A percentile compares a stretch with the other conserved stretches of the same genome.
Evolutionary conservation across 352 stramenopile genomes (phyloP).

Genomic region (Phytopythium helicoides): DNA sequence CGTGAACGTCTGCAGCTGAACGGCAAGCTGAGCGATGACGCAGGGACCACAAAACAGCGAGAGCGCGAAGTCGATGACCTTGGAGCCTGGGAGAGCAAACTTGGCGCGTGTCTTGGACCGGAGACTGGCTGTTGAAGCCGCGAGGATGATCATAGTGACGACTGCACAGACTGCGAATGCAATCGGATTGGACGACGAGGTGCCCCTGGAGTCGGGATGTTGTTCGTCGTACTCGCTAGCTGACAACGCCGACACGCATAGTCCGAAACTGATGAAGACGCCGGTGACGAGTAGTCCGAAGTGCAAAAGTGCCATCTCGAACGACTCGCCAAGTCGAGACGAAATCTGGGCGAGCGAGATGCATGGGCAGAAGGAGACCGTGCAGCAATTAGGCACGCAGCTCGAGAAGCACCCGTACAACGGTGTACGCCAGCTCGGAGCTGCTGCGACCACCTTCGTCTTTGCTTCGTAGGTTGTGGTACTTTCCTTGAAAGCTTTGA

Average conservation of each 20-base stretch:
- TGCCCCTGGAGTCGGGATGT: neutral
- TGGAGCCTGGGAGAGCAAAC: conserved; percentile 38
- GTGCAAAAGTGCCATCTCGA: conserved; percentile 18
- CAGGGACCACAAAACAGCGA: conserved; percentile 35
- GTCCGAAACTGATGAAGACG: conserved; percentile 23
- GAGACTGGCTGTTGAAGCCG: conserved; percentile 24
- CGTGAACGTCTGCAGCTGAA: conserved; percentile 51
- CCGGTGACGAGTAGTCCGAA: conserved; percentile 29
- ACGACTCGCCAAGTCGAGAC: conserved; percentile 24
- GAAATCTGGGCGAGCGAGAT: conserved; percentile 36
- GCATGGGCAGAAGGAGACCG: conserved; percentile 36
- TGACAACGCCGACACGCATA: conserved; percentile 23
- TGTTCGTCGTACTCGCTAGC: conserved; percentile 8
- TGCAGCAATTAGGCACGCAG: conserved; percentile 40
- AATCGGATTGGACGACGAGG: neutral
- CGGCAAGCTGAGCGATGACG: conserved; percentile 55
- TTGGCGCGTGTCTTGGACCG: conserved; percentile 28
- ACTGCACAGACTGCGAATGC: conserved; percentile 18
- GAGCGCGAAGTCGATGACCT: conserved; percentile 12
- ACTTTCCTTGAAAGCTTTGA: too few species aligned
- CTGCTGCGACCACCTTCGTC: neutral
- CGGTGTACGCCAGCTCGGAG: conserved; percentile 19
- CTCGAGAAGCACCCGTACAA: conserved; percentile 36
- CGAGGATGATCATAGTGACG: conserved; percentile 6
- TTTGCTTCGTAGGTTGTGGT: neutral